Percentiles rank a stretch among this genome's conserved stretches.
Conservation (phyloP, 768 basidiomycete species). For the Amanita pallidorosea region DNA sequence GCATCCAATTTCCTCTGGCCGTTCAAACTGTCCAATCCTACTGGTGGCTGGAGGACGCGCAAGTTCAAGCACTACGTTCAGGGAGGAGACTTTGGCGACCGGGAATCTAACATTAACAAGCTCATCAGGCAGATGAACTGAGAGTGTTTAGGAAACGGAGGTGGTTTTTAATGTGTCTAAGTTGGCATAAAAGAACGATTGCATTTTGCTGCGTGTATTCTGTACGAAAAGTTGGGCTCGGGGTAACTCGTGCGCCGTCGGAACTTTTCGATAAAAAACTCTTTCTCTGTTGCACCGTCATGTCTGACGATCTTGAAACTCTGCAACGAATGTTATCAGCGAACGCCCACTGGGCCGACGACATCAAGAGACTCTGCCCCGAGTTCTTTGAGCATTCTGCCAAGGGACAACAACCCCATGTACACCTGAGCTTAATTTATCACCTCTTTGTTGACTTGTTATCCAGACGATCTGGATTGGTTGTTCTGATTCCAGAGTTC, state of each 20-base stretch:
- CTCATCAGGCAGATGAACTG: constrained; percentile 94
- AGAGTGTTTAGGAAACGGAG: constrained; percentile 13
- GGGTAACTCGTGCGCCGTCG: background rate
- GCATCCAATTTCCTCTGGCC: constrained; percentile 98
- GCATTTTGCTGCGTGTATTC: background rate
- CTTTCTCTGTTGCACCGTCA: constrained; percentile 1
- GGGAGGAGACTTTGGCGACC: constrained; percentile 97
- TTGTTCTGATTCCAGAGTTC: constrained; percentile 79
- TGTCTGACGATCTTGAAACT: constrained; percentile 10
- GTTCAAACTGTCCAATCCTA: constrained; percentile 99
- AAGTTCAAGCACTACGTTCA: constrained; percentile 97
- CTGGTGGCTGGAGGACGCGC: constrained; percentile 93
- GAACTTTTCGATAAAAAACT: background rate
- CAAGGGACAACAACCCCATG: constrained; percentile 61
- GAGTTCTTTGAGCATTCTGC: constrained; percentile 52
- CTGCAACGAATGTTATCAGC: constrained; percentile 23
- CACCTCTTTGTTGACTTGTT: constrained; percentile 4
- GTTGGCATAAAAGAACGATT: background rate
- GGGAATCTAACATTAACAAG: constrained; percentile 95
- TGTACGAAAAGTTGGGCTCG: background rate
- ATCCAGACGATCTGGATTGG: constrained; percentile 67
- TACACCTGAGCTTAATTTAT: constrained; percentile 14
- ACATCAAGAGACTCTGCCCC: constrained; percentile 43
- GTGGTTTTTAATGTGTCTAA: background rate
- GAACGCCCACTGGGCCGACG: constrained; percentile 65